These are phyloP conservation scores for Leucogyrophana mollusca DNA, from an alignment of 768 basidiomycete species.

Conservation along the genomic window DNA sequence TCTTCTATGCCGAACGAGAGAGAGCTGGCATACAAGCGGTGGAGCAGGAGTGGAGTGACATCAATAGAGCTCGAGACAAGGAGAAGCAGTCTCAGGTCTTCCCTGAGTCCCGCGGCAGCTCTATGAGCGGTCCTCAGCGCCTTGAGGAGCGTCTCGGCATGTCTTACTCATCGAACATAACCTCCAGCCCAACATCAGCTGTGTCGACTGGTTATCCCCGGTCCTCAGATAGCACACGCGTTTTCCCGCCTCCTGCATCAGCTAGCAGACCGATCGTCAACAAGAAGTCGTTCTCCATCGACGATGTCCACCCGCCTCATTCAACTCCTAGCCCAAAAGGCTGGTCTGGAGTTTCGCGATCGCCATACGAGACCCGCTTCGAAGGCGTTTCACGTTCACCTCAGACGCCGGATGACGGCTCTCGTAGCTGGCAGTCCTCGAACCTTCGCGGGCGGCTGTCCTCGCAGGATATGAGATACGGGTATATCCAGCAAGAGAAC, in stretches of 20 bases:
- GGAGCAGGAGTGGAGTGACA: constrained; percentile 28
- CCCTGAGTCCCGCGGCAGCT: constrained; percentile 22
- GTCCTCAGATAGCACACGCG: constrained; percentile 8
- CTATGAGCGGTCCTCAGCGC: constrained; percentile 7
- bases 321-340: constrained; percentile 19
- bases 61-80: constrained; percentile 23
- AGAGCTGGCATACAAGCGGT: constrained; percentile 19
- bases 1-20: constrained; percentile 23
- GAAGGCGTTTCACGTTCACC: constrained; percentile 28
- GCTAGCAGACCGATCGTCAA: constrained; percentile 30
- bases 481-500: constrained; percentile 19
- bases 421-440: constrained; percentile 30
- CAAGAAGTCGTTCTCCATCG: constrained; percentile 27
- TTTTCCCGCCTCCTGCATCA: constrained; percentile 21
- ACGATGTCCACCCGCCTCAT: constrained; percentile 19
- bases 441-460: constrained; percentile 24
- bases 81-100: constrained; percentile 14
- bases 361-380: constrained; percentile 26
- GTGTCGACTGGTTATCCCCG: constrained; percentile 9
- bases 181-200: constrained; percentile 14
- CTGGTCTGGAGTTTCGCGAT: constrained; percentile 19
- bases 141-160: constrained; percentile 16
- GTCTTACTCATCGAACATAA: constrained; percentile 7
- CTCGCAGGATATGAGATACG: constrained; percentile 28
- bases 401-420: constrained; percentile 26